Evolutionary conservation across 2,329 filamentous ascomycete genomes (phyloP), one percentile per base, ranked within the genome.

Genomic region (Trichoderma polysporum): DNA sequence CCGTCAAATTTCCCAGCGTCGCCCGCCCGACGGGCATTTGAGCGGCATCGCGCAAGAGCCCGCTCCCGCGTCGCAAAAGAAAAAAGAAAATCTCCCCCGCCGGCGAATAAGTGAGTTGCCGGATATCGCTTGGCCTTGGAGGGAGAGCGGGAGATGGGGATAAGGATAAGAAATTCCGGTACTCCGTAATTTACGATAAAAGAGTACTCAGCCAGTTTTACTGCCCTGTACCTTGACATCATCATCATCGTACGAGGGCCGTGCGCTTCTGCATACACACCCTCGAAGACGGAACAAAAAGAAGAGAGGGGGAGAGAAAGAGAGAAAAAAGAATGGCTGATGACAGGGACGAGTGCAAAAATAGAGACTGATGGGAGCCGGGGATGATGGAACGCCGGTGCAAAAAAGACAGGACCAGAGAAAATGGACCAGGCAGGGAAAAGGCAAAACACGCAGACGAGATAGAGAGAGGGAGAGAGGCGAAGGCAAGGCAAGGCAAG

Each of bases 51-150:
- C 47, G 17, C 7, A 52, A 27, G 25, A 29, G 25, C 25, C 49
- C 58, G 58, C 58, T 25, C 31, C 58, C 13, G 12, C 33, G 25
- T 19, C 10, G n/a, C 37, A 29, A 27, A 13, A 39, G 35, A 29
- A 61, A 37, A n/a, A n/a, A n/a, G n/a, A n/a, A n/a, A n/a, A n/a
- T n/a, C n/a, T n/a, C n/a, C 27, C 58, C 58, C 58, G 45, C 58
- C 58, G 58, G 58, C 8, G 58, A 52, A 27, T 37, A 29, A 52
- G 3, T 61, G 58, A 61, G 58, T 52, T 52, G 58, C 58, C 58
- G 58, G 45, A 37, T 37, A 50, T 50, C 31, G 58, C 45, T 50
- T 50, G 45, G 58, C 58, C 47, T 49, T 22, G 41, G 33, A 12
- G 33, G 33, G 33, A 12, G 33, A 12, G 8, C n/a, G n/a, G n/a